These are phyloP conservation scores for Kodamaea ohmeri DNA, from an alignment of 1,139 yeast species.

Conservation along the genomic window DNA sequence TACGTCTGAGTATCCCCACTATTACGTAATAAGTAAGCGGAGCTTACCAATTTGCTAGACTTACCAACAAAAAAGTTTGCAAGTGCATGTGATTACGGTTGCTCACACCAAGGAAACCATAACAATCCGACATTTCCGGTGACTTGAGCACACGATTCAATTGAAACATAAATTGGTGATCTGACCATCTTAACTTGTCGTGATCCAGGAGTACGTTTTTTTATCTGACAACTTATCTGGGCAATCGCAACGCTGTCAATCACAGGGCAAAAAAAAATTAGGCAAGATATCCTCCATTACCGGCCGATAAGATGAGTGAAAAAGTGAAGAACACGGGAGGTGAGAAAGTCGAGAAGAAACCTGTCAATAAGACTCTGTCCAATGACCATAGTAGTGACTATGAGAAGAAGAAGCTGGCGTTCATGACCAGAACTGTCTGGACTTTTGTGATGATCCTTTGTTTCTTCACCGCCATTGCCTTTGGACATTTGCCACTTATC, in stretches of 20 bases:
- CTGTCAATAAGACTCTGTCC: conserved; percentile 3
- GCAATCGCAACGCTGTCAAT: conserved; percentile 2
- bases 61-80: conserved; percentile 2
- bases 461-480: conserved; percentile 68
- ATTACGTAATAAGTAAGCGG: background rate
- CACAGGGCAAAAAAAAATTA: conserved; percentile 3
- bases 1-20: too few relatives aligned
- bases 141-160: too few relatives aligned
- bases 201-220: too few relatives aligned
- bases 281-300: conserved; percentile 1
- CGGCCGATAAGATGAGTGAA: conserved; percentile 7
- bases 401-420: conserved; percentile 76
- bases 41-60: background rate
- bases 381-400: conserved; percentile 28
- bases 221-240: background rate
- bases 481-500: conserved; percentile 86
- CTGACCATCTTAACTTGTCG: background rate
- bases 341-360: conserved; percentile 1
- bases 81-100: background rate
- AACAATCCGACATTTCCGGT: background rate
- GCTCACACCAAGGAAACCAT: background rate
- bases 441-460: conserved; percentile 84
- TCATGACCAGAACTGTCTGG: conserved; percentile 90
- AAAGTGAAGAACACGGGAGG: conserved; percentile 5
- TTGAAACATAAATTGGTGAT: background rate